A percentile compares a stretch with the other conserved stretches of the same genome.
Evolutionary conservation across 306 rosid genomes (phyloP).

Genomic region (Heteromeles arbutifolia): DNA sequence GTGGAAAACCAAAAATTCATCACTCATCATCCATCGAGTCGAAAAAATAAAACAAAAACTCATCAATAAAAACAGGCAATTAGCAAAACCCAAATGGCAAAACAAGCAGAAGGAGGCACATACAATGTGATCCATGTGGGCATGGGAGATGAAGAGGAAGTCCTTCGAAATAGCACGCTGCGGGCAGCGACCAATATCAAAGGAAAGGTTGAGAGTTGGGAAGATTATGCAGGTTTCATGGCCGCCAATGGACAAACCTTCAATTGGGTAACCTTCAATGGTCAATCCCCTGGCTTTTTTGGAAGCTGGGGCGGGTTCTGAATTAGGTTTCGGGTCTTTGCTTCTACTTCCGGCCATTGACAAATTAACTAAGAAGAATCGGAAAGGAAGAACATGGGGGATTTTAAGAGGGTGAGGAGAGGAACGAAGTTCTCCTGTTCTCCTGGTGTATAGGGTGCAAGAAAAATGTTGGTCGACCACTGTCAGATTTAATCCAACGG

Average conservation of each 20-base stretch:
- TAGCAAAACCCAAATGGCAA: background rate
- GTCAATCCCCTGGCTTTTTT: conserved; percentile 36
- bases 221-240: conserved; percentile 88
- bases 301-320: conserved; percentile 20
- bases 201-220: conserved; percentile 60
- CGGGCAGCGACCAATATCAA: conserved; percentile 95
- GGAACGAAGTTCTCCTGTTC: background rate
- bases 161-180: conserved; percentile 72
- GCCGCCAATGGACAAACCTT: conserved; percentile 91
- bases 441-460: no score
- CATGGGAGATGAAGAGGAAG: conserved; percentile 83
- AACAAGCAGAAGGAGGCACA: conserved; percentile 15
- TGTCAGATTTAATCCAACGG: no score
- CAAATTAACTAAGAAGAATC: background rate
- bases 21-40: background rate
- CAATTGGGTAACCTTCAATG: conserved; percentile 74
- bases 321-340: background rate
- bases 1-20: background rate
- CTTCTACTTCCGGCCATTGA: conserved; percentile 12
- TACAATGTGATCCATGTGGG: conserved; percentile 97
- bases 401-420: background rate
- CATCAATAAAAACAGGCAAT: background rate
- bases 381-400: background rate
- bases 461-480: no score
- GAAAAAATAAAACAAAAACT: background rate